These are phyloP conservation scores for Linum tenue DNA, from an alignment of 345 rosid species.

Conservation along the genomic window DNA sequence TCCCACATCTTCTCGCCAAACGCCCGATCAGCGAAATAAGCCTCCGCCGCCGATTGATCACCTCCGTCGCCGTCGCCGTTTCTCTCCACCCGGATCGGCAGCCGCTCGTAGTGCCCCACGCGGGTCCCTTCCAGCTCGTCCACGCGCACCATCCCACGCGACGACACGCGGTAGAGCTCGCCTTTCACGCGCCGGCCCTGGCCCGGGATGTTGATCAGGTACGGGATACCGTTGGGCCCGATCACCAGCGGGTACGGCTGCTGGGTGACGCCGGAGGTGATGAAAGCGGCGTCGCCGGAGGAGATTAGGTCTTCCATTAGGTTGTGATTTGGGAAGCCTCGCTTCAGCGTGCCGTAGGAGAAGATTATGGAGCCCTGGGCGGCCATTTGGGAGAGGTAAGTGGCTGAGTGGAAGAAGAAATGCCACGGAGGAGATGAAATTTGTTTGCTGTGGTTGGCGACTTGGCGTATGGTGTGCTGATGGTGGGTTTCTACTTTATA, in stretches of 20 bases:
- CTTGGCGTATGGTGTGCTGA: too few species aligned
- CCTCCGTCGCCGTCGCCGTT: conserved; percentile 12
- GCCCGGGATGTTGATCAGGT: conserved; percentile 47
- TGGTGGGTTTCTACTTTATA: too few species aligned
- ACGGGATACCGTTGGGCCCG: conserved; percentile 68
- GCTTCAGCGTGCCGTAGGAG: conserved; percentile 63
- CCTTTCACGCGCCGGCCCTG: conserved; percentile 47
- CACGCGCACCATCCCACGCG: conserved; percentile 34
- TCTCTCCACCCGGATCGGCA: conserved; percentile 27
- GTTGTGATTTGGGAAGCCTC: conserved; percentile 38
- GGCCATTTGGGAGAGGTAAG: too few species aligned
- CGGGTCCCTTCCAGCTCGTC: conserved; percentile 58
- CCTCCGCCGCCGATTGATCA: conserved; percentile 40
- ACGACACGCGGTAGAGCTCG: conserved; percentile 57
- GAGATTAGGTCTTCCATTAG: conserved; percentile 35
- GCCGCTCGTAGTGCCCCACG: conserved; percentile 64
- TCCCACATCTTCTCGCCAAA: conserved; percentile 57
- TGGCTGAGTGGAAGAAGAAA: too few species aligned
- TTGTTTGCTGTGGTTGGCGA: too few species aligned
- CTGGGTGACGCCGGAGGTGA: conserved; percentile 38
- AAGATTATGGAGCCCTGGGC: conserved; percentile 25
- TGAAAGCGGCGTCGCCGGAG: conserved; percentile 33
- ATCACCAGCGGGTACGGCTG: conserved; percentile 49
- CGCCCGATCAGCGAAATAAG: conserved; percentile 48
- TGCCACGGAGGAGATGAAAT: too few species aligned